Evolutionary conservation across 75 land plant species (phyloP), one percentile per base, ranked within the genome.

Genomic region (Pinus taeda): DNA sequence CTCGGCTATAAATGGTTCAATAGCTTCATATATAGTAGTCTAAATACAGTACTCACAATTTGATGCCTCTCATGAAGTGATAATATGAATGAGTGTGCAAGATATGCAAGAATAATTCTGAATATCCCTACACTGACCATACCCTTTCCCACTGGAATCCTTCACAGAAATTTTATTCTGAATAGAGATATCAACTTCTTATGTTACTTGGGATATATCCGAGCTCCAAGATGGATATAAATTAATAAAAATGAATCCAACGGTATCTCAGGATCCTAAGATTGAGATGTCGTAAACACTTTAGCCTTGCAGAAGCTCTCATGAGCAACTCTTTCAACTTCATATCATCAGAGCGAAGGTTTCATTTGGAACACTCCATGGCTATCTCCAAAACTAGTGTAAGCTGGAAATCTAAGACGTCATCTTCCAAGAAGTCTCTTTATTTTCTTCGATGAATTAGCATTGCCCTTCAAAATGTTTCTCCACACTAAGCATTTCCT

Each of bases 401-500:
- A 3, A 2, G 64, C 80, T 7, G 85, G 90, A 14, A 88, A 42
- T 49, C 74, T 83, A 1, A 33, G 3, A 17, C 74, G 13, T n/a
- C 6, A 14, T 0, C 74, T 77, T 17, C 53, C 29, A 18, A 86
- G 80, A 15, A n/a, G 20, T 13, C 60, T 1, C 4, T 1, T 1
- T 6, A 5, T 24, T 0, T 33, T 33, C 26, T 21, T 13, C 67
- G 14, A 13, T 2, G 0, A 13, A 6, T 13, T 0, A 49, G 18
- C 75, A 80, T 81, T 75, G 21, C 84, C 75, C 70, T 65, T 75
- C 20, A 74, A 20, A 58, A 82, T 71, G 57, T 57, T 77, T 1
- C 13, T 57, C 88, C 88, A 89, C 29, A 89, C 81, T 3, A 81
- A 79, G 65, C 74, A 75, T 30, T 88, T 84, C 14, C 77, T 75